Percentiles rank a stretch among this genome's conserved stretches.
phyloP scores from a whole-genome alignment of 345 rosid species.

The Populus alba region DNA sequence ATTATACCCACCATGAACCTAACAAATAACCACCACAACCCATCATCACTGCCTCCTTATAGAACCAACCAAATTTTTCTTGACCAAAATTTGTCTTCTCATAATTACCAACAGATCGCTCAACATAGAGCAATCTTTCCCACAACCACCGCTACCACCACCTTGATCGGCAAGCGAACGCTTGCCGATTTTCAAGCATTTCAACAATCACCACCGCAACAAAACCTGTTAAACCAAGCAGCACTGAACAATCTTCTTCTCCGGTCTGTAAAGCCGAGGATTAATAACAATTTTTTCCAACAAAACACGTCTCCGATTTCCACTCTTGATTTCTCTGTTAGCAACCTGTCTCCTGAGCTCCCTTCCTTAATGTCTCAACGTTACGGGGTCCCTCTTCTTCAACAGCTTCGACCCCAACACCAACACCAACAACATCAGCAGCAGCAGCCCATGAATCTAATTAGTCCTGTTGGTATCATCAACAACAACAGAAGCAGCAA shows the following conservation, averaged over 20 bases:
- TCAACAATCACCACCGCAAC: conserved; percentile 21
- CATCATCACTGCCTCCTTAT: conserved; percentile 30
- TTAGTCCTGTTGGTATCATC: neutral
- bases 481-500: neutral
- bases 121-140: conserved; percentile 29
- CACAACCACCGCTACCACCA: neutral
- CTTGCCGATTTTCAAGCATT: conserved; percentile 63
- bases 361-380: conserved; percentile 43
- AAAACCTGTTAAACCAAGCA: conserved; percentile 18
- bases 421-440: neutral
- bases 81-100: conserved; percentile 34
- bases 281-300: conserved; percentile 12
- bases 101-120: conserved; percentile 42
- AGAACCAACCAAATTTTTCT: conserved; percentile 51
- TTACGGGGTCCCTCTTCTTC: conserved; percentile 52
- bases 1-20: conserved; percentile 28
- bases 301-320: conserved; percentile 48
- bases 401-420: conserved; percentile 36
- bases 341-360: conserved; percentile 18
- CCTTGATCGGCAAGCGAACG: conserved; percentile 60
- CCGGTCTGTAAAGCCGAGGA: conserved; percentile 78
- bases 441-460: conserved; percentile 3
- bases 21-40: conserved; percentile 24
- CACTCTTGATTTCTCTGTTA: conserved; percentile 41
- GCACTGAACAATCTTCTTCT: conserved; percentile 44